Percentiles rank a stretch among this genome's conserved stretches.
phyloP scores from a whole-genome alignment of 1,284 basidiomycete genomes.

The Malassezia restricta region DNA sequence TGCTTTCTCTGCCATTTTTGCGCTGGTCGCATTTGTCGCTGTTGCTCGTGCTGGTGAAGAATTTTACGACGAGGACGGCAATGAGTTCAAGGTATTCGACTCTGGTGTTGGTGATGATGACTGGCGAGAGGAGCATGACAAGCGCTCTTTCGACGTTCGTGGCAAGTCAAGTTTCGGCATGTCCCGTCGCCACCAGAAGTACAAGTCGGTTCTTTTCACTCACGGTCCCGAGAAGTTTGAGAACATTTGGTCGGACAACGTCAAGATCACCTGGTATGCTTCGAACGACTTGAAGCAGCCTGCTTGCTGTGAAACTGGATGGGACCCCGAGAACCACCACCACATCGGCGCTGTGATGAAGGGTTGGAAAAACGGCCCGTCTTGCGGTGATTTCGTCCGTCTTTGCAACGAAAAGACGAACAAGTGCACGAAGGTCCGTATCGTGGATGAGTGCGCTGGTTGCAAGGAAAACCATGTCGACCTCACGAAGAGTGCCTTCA shows the following conservation, averaged over 20 bases:
- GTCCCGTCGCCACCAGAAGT: conserved; percentile 18
- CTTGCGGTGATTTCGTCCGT: conserved; percentile 41
- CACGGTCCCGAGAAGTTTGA: conserved; percentile 15
- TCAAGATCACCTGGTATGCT: conserved; percentile 41
- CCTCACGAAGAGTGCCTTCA: conserved; percentile 39
- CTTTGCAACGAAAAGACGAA: conserved; percentile 27
- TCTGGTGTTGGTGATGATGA: conserved; percentile 25
- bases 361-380: conserved; percentile 24
- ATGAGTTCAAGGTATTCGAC: conserved; percentile 27
- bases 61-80: conserved; percentile 24
- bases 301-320: conserved; percentile 32
- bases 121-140: conserved; percentile 21
- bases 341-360: conserved; percentile 38
- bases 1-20: conserved; percentile 7
- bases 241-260: conserved; percentile 15
- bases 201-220: conserved; percentile 15
- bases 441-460: conserved; percentile 41
- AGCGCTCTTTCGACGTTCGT: conserved; percentile 18
- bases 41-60: conserved; percentile 8
- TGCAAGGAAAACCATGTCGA: conserved; percentile 33
- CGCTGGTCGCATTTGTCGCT: conserved; percentile 2
- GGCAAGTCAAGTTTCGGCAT: conserved; percentile 18
- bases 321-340: conserved; percentile 30
- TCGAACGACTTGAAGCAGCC: conserved; percentile 35
- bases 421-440: conserved; percentile 20